Evolutionary conservation across 495 filamentous ascomycete species (phyloP), one percentile per base, ranked within the genome.

Genomic region (Articulospora tetracladia): DNA sequence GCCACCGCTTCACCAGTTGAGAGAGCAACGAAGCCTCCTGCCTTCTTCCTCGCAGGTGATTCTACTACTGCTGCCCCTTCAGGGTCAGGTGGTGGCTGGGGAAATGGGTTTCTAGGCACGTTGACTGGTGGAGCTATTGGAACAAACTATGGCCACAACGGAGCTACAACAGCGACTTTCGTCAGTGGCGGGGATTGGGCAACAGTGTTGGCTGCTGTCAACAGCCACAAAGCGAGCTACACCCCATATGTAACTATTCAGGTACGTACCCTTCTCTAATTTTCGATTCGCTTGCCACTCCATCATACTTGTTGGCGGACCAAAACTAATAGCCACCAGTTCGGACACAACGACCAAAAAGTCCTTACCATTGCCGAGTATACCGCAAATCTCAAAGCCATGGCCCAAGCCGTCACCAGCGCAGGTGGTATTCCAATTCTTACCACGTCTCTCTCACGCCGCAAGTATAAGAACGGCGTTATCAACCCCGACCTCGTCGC

Each of bases 271-370:
- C 20, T 44, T 44, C 39, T 44, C 4, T 17, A 8, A 3, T 44
- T 44, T 3, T n/a, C n/a, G 3, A 17, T 44, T 44, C 17, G 39
- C 8, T 12, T 44, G 10, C 39, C 13, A 32, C 6, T 4, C 4
- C 30, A 13, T 32, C 30, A 32, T 6, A 32, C 6, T 32, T 50
- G 22, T 25, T 25, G 11, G 52, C 11, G 3, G 3, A 25, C n/a
- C 11, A 12, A 3, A 47, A 8, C 8, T 13, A 15, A 58, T 39
- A 27, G 25, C 25, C 58, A 47, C 24, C 72, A 83, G 69, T 84
- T 83, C 55, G 81, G 81, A 7, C 79, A 84, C 55, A 83, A 83
- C 53, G 79, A 84, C 57, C 79, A 84, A 61, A 83, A 83, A 62
- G 54, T 55, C 12, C 71, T 80, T 46, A 68, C 62, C 2, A 57